phyloP scores from a whole-genome alignment of 495 filamentous ascomycete genomes.

The Penicillium arizonense region DNA sequence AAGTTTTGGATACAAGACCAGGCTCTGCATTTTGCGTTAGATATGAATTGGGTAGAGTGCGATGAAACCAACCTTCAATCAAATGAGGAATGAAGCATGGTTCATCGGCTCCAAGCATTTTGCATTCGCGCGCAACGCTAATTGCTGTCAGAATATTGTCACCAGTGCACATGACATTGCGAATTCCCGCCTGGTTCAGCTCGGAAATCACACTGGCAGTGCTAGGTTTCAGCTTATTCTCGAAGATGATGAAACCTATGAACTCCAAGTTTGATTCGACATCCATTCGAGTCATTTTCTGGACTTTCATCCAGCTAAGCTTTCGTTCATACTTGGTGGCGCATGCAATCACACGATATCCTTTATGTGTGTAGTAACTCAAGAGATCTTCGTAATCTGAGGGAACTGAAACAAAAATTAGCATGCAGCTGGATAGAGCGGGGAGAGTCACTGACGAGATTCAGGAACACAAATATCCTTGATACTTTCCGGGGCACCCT shows the following conservation, averaged over 20 bases:
- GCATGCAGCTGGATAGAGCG: background rate
- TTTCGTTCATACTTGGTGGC: slow-evolving; percentile 84
- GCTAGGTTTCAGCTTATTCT: slow-evolving; percentile 92
- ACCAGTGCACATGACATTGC: slow-evolving; percentile 95
- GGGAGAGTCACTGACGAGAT: slow-evolving; percentile 57
- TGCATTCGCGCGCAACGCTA: slow-evolving; percentile 92
- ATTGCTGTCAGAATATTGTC: slow-evolving; percentile 98
- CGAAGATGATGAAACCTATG: slow-evolving; percentile 95
- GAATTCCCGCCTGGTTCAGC: slow-evolving; percentile 80
- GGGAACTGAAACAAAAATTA: slow-evolving; percentile 59
- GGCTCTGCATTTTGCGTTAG: slow-evolving; percentile 43
- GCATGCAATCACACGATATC: slow-evolving; percentile 96
- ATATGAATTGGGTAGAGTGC: background rate
- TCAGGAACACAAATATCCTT: slow-evolving; percentile 83
- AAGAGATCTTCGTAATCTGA: slow-evolving; percentile 85
- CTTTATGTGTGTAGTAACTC: slow-evolving; percentile 87
- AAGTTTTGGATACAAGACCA: slow-evolving; percentile 63
- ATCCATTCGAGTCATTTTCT: slow-evolving; percentile 84
- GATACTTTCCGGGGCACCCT: slow-evolving; percentile 96
- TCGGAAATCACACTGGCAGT: slow-evolving; percentile 77
- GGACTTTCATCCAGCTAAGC: slow-evolving; percentile 87
- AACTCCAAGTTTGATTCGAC: slow-evolving; percentile 83
- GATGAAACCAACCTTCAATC: slow-evolving; percentile 55
- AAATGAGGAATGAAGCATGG: slow-evolving; percentile 94
- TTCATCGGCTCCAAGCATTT: slow-evolving; percentile 72